A percentile compares a stretch with the other conserved stretches of the same genome.
Conservation (phyloP, 208 protist genomes). For the Acanthamoeba sp. region DNA sequence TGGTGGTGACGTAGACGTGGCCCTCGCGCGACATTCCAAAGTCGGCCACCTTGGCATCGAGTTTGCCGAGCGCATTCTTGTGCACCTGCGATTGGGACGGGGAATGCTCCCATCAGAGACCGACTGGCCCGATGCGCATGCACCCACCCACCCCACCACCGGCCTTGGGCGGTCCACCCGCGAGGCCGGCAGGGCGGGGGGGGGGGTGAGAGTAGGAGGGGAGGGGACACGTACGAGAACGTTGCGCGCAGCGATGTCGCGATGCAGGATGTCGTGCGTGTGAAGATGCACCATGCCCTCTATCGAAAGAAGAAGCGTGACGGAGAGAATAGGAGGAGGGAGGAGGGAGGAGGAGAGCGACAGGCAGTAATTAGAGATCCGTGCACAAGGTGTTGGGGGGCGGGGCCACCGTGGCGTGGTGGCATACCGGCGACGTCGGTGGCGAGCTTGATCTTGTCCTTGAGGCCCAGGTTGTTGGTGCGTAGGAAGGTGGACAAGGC, state of each 20-base stretch:
- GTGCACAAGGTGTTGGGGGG: no score
- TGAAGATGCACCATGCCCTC: conserved; percentile 31
- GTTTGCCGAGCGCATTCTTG: neutral
- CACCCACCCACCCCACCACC: neutral
- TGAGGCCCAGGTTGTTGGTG: neutral
- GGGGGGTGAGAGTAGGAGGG: neutral
- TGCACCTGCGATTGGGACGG: neutral
- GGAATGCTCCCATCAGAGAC: neutral
- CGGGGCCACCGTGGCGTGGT: no score
- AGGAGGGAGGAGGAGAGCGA: no score
- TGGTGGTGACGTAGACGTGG: conserved; percentile 6
- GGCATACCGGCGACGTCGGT: neutral
- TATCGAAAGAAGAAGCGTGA: neutral
- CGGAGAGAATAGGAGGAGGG: neutral
- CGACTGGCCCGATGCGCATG: neutral
- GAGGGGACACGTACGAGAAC: neutral
- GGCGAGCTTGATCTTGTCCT: conserved; percentile 1
- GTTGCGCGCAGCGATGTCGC: neutral
- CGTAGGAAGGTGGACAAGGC: neutral
- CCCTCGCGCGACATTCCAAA: conserved; percentile 33
- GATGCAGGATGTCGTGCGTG: conserved; percentile 14
- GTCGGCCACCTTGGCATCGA: conserved; percentile 20
- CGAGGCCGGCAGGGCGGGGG: no score
- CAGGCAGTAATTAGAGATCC: no score
- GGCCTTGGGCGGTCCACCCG: no score